Base-by-base conservation (phyloP, 2,329 filamentous ascomycete genomes). In the Fusarium sacchari region DNA sequence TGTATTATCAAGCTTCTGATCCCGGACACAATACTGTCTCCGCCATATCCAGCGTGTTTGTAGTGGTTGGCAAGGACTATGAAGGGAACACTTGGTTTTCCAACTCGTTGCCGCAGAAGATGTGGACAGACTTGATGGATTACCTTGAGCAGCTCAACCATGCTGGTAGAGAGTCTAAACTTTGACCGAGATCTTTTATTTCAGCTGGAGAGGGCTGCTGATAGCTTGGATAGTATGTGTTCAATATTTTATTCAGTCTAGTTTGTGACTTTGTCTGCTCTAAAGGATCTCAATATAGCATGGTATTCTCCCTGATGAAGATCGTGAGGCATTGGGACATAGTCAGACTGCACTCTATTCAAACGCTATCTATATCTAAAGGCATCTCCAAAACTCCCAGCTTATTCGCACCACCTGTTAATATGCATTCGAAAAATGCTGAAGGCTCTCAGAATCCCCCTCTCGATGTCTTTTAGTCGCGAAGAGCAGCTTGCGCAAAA, bases 1-100 rank as follows among this genome's bases (percentile, higher is more conserved):
- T 69, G 5, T 72, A 72, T 13, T 72, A 67, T 37, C 69, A 72
- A n/a, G 64, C 67, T 8, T 67, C 67, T 8, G 67, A 69, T 14
- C 67, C 64, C 2, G 61, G 60, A 2, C 66, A 69, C 1, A 69
- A 69, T 18, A 63, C 60, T 13, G 68, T 69, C 15, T 65, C 68
- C 2, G 61, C 60, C 22, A 71, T 71, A 47, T 66, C 67, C 1
- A 69, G 61, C 15, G 56, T 71, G 15, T 65, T 71, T n/a, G 68
- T 71, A 3, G 66, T 71, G 11, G 46, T 66, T 7, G 60, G 61
- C 5, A 57, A 60, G 28, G 68, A 71, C 17, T 66, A 58, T 15
- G 56, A 71, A 8, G 66, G 60, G 1, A 71, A 71, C 9, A 65
- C 61, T 20, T 71, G 68, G 68, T 58, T 71, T 37, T 69, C 66